These are phyloP conservation scores for Moniliophthora roreri DNA, from an alignment of 1,284 basidiomycete species.

Conservation along the genomic window DNA sequence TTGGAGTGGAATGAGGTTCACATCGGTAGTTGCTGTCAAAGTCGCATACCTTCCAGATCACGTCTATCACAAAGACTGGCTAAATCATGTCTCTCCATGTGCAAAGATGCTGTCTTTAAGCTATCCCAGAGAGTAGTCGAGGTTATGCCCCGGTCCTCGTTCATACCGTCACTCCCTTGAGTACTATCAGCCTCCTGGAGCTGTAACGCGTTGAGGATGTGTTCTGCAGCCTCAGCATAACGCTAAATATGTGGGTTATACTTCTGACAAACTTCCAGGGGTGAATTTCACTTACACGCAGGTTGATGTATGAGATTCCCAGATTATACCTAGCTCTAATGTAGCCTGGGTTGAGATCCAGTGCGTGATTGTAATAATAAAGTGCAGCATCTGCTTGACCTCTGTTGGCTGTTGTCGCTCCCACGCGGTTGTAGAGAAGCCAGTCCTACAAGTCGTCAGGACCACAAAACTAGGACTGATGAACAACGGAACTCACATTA, in stretches of 20 bases:
- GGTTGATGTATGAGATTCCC: constrained; percentile 88
- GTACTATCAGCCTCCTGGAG: constrained; percentile 82
- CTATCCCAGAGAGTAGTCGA: constrained; percentile 83
- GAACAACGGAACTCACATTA: constrained; percentile 52
- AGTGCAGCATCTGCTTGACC: constrained; percentile 85
- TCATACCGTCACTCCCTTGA: constrained; percentile 42
- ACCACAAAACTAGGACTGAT: constrained; percentile 8
- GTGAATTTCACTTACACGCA: constrained; percentile 53
- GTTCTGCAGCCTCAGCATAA: constrained; percentile 81
- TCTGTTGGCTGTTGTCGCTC: constrained; percentile 94
- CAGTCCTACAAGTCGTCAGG: constrained; percentile 66
- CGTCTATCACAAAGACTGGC: constrained; percentile 68
- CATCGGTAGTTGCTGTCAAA: background rate
- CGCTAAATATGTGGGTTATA: constrained; percentile 40
- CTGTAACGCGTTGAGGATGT: constrained; percentile 83
- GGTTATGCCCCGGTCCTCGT: constrained; percentile 68
- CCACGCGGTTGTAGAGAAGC: constrained; percentile 94
- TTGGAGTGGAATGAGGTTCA: constrained; percentile 1
- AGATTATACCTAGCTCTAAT: constrained; percentile 94
- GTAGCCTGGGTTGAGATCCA: constrained; percentile 91
- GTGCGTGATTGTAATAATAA: constrained; percentile 86
- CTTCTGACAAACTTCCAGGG: background rate
- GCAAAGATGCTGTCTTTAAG: constrained; percentile 75
- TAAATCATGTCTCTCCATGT: constrained; percentile 73
- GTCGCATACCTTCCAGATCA: constrained; percentile 67